Evolutionary conservation across 176 grass and related monocot species (phyloP), one percentile per base, ranked within the genome.

Genomic region (Lolium multiflorum): DNA sequence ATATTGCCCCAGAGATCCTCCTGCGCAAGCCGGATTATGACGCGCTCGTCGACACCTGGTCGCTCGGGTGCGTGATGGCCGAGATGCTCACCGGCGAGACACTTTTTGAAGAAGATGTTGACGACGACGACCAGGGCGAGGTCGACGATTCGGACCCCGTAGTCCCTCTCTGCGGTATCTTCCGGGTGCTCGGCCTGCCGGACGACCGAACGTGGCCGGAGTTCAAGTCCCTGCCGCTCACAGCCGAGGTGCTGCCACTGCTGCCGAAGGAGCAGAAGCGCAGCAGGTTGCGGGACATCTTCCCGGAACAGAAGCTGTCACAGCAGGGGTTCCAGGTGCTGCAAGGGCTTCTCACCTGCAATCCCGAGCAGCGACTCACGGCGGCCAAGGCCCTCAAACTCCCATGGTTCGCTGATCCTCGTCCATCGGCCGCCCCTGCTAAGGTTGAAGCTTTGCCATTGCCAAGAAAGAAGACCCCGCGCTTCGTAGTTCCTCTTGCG

Each of bases 31-130:
- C 13, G 55, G 68, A 84, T 13, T 89, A 89, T 81, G 74, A 61
- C 22, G 25, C 73, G 52, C 47, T 52, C 14, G 82, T 89, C 4
- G 81, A 89, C 81, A 89, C 68, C 61, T 89, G 87, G 87, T 89
- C 87, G 22, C 61, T 84, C 9, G 81, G 80, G 4, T 89, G 87
- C 49, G 78, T 89, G 38, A 84, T 89, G 81, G 81, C 87, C 3
- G 87, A 89, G 49, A 68, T 89, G 55, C 60, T 89, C 15, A 78
- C 71, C 44, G 77, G 76, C 21, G 17, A 52, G 54, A 13, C 41
- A 26, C 26, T 89, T 7, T 89, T 84, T 68, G 15, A 31, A 1
- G 73, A 63, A 2, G 12, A 46, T 2, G 72, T 72, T 15, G 64
- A 84, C 25, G 81, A 70, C 10, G 67, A n/a, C 1, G 3, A 43